Evolutionary conservation across 2,329 filamentous ascomycete species (phyloP).

Genomic region (Aspergillus sp.): DNA sequence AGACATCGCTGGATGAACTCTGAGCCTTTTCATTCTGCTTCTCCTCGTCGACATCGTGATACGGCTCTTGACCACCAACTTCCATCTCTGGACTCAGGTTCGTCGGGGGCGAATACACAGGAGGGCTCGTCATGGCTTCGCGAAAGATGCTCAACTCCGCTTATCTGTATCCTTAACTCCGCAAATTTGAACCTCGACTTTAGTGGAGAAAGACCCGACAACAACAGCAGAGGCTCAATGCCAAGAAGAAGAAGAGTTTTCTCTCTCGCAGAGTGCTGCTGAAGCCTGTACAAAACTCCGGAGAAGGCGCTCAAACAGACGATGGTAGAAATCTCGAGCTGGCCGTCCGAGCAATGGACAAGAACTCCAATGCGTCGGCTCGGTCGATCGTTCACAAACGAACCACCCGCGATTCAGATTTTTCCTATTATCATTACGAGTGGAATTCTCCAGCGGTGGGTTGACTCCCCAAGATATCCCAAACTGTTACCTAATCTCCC

Average conservation of each 20-base stretch:
- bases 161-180: background rate
- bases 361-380: too few species aligned
- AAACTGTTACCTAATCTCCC: background rate
- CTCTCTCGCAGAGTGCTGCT: background rate
- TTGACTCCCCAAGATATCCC: background rate
- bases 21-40: slow-evolving; percentile 13
- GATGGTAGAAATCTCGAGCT: too few species aligned
- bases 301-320: background rate
- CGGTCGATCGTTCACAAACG: background rate
- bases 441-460: background rate
- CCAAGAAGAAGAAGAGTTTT: background rate
- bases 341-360: too few species aligned
- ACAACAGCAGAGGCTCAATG: background rate
- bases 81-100: background rate
- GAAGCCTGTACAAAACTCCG: background rate
- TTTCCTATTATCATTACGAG: background rate
- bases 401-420: background rate
- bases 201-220: background rate
- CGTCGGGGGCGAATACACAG: background rate
- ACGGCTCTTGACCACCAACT: background rate
- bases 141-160: background rate
- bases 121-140: background rate
- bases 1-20: slow-evolving; percentile 22
- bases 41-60: slow-evolving; percentile 9
- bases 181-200: background rate